Conservation (phyloP, 768 basidiomycete species). For the Lactarius psammicola region DNA sequence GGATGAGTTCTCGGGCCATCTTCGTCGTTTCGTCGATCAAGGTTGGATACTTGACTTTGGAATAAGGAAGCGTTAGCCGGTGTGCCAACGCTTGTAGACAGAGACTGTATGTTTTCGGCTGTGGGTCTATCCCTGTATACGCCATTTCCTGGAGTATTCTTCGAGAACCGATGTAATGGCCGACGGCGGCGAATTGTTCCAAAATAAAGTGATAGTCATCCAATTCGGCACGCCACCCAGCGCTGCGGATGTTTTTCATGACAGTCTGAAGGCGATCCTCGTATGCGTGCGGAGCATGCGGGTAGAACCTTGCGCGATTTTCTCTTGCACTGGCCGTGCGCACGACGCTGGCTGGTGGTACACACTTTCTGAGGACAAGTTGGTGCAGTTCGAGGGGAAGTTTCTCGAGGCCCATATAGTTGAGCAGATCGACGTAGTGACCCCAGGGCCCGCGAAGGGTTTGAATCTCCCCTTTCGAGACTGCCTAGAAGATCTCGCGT, state of each 20-base stretch:
- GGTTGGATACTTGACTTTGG: slow-evolving; percentile 37
- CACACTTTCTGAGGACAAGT: slow-evolving; percentile 64
- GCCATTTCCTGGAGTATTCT: slow-evolving; percentile 61
- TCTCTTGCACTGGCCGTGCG: slow-evolving; percentile 46
- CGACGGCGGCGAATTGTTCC: slow-evolving; percentile 71
- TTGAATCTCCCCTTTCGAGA: slow-evolving; percentile 17
- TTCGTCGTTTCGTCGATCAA: slow-evolving; percentile 45
- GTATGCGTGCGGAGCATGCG: slow-evolving; percentile 49
- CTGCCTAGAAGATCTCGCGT: slow-evolving; percentile 24
- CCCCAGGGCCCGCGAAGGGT: slow-evolving; percentile 60
- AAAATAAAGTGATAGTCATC: slow-evolving; percentile 77
- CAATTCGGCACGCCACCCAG: slow-evolving; percentile 45
- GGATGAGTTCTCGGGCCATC: slow-evolving; percentile 51
- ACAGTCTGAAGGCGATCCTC: slow-evolving; percentile 67
- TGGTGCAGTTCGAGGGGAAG: slow-evolving; percentile 69
- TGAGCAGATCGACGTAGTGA: slow-evolving; percentile 57
- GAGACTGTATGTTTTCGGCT: slow-evolving; percentile 56
- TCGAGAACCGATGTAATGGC: slow-evolving; percentile 61
- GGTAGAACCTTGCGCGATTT: slow-evolving; percentile 40
- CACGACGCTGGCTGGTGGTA: slow-evolving; percentile 46
- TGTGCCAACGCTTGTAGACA: slow-evolving; percentile 70
- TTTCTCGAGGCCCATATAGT: slow-evolving; percentile 44
- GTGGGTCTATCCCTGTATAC: slow-evolving; percentile 44
- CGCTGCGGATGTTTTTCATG: slow-evolving; percentile 64
- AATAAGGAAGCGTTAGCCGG: slow-evolving; percentile 60